A percentile compares a stretch with the other conserved stretches of the same genome.
phyloP scores from a whole-genome alignment of 371 early-diverging fungal species.

The Vairimorpha necatrix region DNA sequence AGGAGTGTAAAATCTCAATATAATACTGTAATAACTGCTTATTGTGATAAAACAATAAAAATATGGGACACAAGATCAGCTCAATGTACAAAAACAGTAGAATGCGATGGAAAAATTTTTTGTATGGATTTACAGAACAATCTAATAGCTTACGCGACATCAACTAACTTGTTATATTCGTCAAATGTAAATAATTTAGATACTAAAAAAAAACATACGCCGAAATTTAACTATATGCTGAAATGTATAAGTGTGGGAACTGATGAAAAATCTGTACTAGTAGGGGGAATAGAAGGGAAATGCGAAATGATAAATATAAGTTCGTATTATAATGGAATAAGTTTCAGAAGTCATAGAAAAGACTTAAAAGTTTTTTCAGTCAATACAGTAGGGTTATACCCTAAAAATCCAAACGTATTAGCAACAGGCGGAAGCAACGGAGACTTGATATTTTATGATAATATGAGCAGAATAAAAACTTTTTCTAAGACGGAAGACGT shows the following conservation, averaged over 20 bases:
- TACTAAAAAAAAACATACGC: constrained; percentile 22
- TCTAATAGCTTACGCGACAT: constrained; percentile 73
- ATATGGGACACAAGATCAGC: constrained; percentile 81
- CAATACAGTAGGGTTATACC: constrained; percentile 76
- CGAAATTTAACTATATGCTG: constrained; percentile 55
- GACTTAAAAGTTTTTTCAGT: constrained; percentile 66
- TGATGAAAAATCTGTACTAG: constrained; percentile 38
- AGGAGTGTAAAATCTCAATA: constrained; percentile 39
- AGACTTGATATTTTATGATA: constrained; percentile 82
- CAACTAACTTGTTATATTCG: constrained; percentile 72
- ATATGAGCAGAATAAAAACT: constrained; percentile 76
- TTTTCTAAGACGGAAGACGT: constrained; percentile 60
- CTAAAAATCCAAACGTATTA: constrained; percentile 78
- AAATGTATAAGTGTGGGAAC: constrained; percentile 41
- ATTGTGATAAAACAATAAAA: constrained; percentile 86
- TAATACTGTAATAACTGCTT: constrained; percentile 74
- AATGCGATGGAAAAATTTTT: constrained; percentile 75
- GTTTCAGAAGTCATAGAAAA: constrained; percentile 85
- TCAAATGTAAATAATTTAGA: constrained; percentile 68
- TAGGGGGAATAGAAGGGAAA: constrained; percentile 62
- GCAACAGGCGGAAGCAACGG: constrained; percentile 85
- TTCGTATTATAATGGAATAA: constrained; percentile 67
- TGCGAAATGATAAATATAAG: constrained; percentile 48
- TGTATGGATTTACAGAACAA: constrained; percentile 74
- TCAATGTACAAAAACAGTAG: constrained; percentile 69